phyloP scores from a whole-genome alignment of 352 stramenopile species.

The Pythium monospermum region DNA sequence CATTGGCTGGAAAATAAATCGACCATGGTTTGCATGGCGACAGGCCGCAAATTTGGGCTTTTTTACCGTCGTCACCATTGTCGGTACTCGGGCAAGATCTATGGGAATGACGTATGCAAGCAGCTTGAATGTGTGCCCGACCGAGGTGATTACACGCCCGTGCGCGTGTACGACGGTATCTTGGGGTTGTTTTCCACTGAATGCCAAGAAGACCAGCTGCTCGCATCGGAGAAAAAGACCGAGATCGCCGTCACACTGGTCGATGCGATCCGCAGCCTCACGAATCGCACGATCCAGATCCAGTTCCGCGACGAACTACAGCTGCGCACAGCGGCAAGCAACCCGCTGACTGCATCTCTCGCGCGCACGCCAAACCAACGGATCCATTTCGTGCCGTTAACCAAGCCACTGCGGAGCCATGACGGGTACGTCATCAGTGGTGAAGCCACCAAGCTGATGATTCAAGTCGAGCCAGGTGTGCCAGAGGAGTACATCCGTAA shows the following conservation, averaged over 20 bases:
- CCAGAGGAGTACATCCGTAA: constrained; percentile 85
- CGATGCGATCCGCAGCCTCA: constrained; percentile 56
- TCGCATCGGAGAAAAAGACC: constrained; percentile 82
- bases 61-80: constrained; percentile 88
- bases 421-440: constrained; percentile 31
- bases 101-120: constrained; percentile 79
- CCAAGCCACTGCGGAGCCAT: constrained; percentile 16
- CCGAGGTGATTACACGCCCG: constrained; percentile 71
- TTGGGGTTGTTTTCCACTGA: constrained; percentile 83
- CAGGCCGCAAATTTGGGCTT: constrained; percentile 83
- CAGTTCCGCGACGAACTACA: constrained; percentile 62
- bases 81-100: constrained; percentile 82
- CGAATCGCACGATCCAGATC: constrained; percentile 56
- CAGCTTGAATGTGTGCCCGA: constrained; percentile 76
- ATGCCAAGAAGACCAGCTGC: constrained; percentile 74
- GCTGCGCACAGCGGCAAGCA: constrained; percentile 36
- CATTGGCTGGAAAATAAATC: constrained; percentile 85
- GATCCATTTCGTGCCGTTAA: constrained; percentile 58
- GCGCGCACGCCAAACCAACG: constrained; percentile 54
- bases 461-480: constrained; percentile 60
- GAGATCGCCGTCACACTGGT: constrained; percentile 84
- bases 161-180: constrained; percentile 71
- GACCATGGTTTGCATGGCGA: constrained; percentile 81
- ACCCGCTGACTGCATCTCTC: constrained; percentile 26
- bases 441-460: constrained; percentile 35